Evolutionary conservation across 176 grass and related monocot species (phyloP).

Genomic region (Metroxylon sagu): DNA sequence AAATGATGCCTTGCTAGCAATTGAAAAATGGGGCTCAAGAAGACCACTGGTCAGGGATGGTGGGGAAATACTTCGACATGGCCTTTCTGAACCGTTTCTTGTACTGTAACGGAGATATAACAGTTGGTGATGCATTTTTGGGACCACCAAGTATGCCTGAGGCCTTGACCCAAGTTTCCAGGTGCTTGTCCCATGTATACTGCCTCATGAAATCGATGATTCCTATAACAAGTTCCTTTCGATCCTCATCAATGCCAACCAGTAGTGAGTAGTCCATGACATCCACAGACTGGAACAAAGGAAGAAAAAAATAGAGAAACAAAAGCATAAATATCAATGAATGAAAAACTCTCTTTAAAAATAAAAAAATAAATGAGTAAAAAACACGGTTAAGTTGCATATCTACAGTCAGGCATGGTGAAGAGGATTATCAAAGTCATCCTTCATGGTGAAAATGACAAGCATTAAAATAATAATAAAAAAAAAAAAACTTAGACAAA

Average conservation of each 20-base stretch:
- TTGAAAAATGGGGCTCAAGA: constrained; percentile 19
- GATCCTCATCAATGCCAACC: constrained; percentile 59
- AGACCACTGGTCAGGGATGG: constrained; percentile 50
- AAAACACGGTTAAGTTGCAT: too few relatives aligned
- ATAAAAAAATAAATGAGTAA: too few relatives aligned
- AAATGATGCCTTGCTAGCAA: too few relatives aligned
- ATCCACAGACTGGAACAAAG: constrained; percentile 43
- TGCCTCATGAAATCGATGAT: constrained; percentile 90
- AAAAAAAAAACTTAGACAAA: too few relatives aligned
- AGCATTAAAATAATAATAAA: too few relatives aligned
- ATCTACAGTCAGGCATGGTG: too few relatives aligned
- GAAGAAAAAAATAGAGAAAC: not conserved
- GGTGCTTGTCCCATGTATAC: constrained; percentile 94
- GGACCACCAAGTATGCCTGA: constrained; percentile 78
- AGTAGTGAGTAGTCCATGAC: constrained; percentile 95
- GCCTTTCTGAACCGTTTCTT: constrained; percentile 95
- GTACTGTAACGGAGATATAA: constrained; percentile 74
- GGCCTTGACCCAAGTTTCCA: constrained; percentile 93
- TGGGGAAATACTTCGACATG: constrained; percentile 81
- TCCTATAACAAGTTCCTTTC: constrained; percentile 70
- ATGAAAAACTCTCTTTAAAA: too few relatives aligned
- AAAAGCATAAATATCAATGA: too few relatives aligned
- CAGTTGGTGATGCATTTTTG: constrained; percentile 62
- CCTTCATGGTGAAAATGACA: too few relatives aligned
- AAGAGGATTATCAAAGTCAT: too few relatives aligned